These are phyloP conservation scores for Fonsecaea multimorphosa DNA, from an alignment of 2,329 filamentous ascomycete species.

Conservation along the genomic window DNA sequence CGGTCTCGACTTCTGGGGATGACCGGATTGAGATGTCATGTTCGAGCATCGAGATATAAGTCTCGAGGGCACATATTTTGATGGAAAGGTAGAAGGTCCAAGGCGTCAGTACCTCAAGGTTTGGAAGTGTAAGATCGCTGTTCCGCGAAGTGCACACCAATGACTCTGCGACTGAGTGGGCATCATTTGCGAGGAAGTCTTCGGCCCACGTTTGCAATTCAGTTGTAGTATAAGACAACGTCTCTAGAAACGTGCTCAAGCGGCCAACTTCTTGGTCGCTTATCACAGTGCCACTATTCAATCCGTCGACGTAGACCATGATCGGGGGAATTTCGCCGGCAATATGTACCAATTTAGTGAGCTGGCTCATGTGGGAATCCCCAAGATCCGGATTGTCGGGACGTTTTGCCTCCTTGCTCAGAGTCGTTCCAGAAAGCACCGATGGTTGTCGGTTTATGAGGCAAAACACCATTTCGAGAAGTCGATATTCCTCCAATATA, in stretches of 20 bases:
- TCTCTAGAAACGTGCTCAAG: not conserved
- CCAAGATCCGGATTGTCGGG: not conserved
- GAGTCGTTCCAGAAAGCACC: conserved; percentile 1
- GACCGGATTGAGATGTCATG: not conserved
- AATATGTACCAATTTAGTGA: conserved; percentile 4
- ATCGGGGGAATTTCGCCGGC: conserved; percentile 3
- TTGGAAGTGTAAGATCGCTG: conserved; percentile 1
- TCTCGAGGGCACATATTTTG: conserved; percentile 12
- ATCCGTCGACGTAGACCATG: conserved; percentile 5
- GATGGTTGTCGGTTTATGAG: conserved; percentile 10
- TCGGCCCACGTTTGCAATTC: conserved; percentile 3
- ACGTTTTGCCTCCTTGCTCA: not conserved
- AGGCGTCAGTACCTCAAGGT: conserved; percentile 1
- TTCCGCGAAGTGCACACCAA: not conserved
- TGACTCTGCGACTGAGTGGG: not conserved
- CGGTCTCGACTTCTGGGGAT: not conserved
- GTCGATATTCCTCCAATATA: conserved; percentile 12
- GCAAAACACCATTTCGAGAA: conserved; percentile 10
- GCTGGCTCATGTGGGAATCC: not conserved
- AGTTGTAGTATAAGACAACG: not conserved
- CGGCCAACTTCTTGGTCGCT: not conserved
- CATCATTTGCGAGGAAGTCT: conserved; percentile 3
- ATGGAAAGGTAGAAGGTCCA: conserved; percentile 13
- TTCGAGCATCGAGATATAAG: conserved; percentile 3
- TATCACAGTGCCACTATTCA: not conserved